Percentiles rank a stretch among this genome's conserved stretches.
phyloP scores from a whole-genome alignment of 441 rosid genomes.

The Omphalea diandra region DNA sequence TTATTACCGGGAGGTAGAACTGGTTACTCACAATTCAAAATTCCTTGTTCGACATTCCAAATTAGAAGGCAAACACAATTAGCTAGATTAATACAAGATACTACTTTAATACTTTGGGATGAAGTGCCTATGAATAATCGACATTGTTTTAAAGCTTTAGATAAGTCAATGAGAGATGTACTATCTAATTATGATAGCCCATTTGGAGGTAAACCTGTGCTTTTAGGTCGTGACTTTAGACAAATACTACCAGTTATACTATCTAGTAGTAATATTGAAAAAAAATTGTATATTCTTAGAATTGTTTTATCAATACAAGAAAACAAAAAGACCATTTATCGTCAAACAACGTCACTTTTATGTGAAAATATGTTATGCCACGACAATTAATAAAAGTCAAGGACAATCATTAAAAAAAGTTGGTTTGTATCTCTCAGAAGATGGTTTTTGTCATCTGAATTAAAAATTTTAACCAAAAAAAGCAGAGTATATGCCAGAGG shows the following conservation, averaged over 20 bases:
- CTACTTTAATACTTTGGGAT: neutral
- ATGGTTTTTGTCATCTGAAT: neutral
- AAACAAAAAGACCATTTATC: neutral
- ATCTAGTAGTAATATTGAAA: neutral
- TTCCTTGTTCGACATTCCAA: neutral
- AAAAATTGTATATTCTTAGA: neutral
- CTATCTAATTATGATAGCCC: neutral
- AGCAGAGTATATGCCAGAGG: neutral
- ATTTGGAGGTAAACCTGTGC: neutral
- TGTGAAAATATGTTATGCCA: neutral
- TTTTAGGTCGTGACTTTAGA: neutral
- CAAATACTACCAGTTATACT: neutral
- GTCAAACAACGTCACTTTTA: too few species aligned
- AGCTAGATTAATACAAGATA: neutral
- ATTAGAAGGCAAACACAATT: neutral
- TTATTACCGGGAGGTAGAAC: neutral
- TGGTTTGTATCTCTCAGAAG: neutral
- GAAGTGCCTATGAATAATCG: neutral
- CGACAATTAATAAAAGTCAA: slow-evolving; percentile 5
- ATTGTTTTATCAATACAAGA: neutral
- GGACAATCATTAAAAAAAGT: neutral
- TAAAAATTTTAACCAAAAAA: neutral
- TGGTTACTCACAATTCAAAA: neutral
- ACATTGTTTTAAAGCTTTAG: neutral
- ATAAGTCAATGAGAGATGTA: neutral